Evolutionary conservation across 768 basidiomycete species (phyloP), one percentile per base, ranked within the genome.

Genomic region (Boletales sp.): DNA sequence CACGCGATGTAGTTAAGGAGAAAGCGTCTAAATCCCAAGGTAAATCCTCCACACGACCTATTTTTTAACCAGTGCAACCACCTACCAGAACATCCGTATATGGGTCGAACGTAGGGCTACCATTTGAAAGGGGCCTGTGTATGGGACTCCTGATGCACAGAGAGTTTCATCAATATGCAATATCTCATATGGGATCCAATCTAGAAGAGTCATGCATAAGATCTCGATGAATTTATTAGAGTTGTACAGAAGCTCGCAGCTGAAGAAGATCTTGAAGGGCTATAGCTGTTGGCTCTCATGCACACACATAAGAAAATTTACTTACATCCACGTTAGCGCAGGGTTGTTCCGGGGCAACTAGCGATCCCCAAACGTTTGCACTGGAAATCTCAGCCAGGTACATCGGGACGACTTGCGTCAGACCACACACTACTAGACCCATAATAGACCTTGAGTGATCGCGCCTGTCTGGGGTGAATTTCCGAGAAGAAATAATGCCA

Each of bases 311-410:
- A 37, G 46, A 11, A 13, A 40, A 36, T 37, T n/a, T 53, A 56
- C 55, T 40, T 43, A 72, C 71, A 17, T 69, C 71, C 9, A 64
- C 45, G 27, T 66, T 69, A 9, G 72, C 69, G 18, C 65, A 53
- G 5, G 70, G 57, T 44, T 72, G 70, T 32, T 71, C 68, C 18
- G 72, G 55, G 15, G 70, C 57, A 34, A 72, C 68, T 30, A 72
- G 43, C 5, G 69, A 68, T 37, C 71, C 71, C 39, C 71, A 67
- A 24, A 71, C 52, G n/a, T 71, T 71, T 10, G 67, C 61, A 17
- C 66, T 71, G 2, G 70, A 71, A 29, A 72, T 72, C 55, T 72
- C 70, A 37, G 69, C 71, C 52, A 71, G 46, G 42, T 72, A 71
- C 58, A 71, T 71, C 15, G 59, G 61, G 19, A 68, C 45, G 32